A percentile compares a stretch with the other conserved stretches of the same genome.
phyloP scores from a whole-genome alignment of 768 basidiomycete species.

The Tulasnella sp. region DNA sequence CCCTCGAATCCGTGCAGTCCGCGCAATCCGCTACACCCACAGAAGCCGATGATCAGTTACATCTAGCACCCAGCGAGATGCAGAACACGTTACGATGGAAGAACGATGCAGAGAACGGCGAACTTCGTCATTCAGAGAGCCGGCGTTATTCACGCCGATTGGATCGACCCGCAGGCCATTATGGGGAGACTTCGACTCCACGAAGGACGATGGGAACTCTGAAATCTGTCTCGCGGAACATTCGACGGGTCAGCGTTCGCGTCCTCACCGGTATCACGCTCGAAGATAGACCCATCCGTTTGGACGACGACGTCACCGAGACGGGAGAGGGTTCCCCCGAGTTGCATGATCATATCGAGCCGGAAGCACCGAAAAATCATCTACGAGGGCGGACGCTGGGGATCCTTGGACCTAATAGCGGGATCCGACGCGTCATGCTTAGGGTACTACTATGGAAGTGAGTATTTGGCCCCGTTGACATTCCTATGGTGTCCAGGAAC shows the following conservation, averaged over 20 bases:
- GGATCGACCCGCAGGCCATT: neutral
- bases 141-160: neutral
- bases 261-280: constrained; percentile 56
- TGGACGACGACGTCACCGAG: constrained; percentile 8
- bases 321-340: constrained; percentile 20
- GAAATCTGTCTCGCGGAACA: constrained; percentile 15
- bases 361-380: constrained; percentile 25
- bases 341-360: constrained; percentile 30
- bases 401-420: constrained; percentile 57
- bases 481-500: neutral
- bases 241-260: constrained; percentile 49
- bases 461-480: constrained; percentile 26
- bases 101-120: neutral
- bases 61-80: neutral
- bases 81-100: neutral
- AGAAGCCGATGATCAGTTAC: constrained; percentile 2
- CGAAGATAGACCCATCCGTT: constrained; percentile 30
- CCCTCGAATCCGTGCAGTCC: neutral
- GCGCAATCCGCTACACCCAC: neutral
- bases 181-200: neutral
- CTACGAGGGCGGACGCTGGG: constrained; percentile 74
- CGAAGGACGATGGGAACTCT: constrained; percentile 12
- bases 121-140: too few species aligned
- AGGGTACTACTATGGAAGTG: constrained; percentile 61
- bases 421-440: constrained; percentile 51